Base-by-base conservation (phyloP, 306 rosid genomes). In the Prosopis cineraria region DNA sequence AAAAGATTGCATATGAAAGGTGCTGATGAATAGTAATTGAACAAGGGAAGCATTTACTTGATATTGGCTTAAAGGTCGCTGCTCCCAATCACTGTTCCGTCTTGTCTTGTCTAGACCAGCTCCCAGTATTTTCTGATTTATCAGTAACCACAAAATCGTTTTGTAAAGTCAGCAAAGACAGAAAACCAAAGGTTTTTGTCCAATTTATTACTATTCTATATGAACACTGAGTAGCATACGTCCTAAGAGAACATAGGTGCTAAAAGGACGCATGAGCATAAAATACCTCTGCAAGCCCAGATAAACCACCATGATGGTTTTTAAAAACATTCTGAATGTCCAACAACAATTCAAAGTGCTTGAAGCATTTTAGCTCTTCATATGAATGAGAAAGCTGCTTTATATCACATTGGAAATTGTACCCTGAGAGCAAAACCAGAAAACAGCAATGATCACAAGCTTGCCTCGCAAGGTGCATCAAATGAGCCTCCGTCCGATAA, bases 11-110 rank as follows among this genome's bases (percentile, higher is more conserved):
- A 55, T 4, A 37, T 29, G 64, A 13, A 74, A 74, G 75, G 37
- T 10, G 64, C 31, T 72, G 30, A 50, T 56, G 70, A 68, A 80
- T 48, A 39, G 12, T 5, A 67, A 41, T 36, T 27, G 75, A 16
- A 40, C 60, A 43, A 73, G 47, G 34, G 74, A 45, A 74, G 68
- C 70, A 77, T 56, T 81, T 79, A 92, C 98, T 89, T 95, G 99
- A 85, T 93, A 88, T 80, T 64, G 81, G 41, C 94, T 83, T 78
- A 95, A 81, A 68, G 99, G 99, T 6, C 99, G 88, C 43, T 88
- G 96, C 84, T 95, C 99, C 99, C 97, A 95, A 74, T 95, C 84
- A 84, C 99, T 95, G 85, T 91, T 93, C 79, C 98, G 89, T 70
- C 98, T 88, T 43, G 96, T 93, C 89, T 95, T 95, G 91, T 95